Evolutionary conservation across 805 yeast species (phyloP), one percentile per base, ranked within the genome.

Genomic region (Starmerella sp.): DNA sequence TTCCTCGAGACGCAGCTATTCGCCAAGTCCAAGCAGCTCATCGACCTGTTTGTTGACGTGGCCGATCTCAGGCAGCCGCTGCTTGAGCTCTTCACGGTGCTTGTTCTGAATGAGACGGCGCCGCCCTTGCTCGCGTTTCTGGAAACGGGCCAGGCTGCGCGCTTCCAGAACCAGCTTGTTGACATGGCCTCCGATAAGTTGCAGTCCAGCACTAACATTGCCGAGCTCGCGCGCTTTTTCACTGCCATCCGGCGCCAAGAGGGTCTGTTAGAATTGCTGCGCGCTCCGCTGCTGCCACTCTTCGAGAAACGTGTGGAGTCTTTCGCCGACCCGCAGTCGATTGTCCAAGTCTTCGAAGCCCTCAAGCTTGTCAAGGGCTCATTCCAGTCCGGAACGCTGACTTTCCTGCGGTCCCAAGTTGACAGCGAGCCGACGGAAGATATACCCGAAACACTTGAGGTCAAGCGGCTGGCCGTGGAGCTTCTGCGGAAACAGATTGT

Each of bases 121-220:
- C 95, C 95, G 4, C 88, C 96, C 0, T 70, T 91, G 48, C 72
- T 91, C 41, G 85, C 97, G 0, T 87, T 87, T 65, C 70, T 91
- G 53, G 93, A 95, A 4, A 73, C 77, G n/a, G 73, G 75, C 17
- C 76, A 79, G 60, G 77, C 95, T 0, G 76, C 75, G 31, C 68
- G 79, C 4, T 73, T 91, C 32, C 71, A 86, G 9, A 72, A 75
- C n/a, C 75, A 83, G 1, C 66, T 91, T 32, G 76, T 81, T 0
- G 60, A 74, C 0, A 89, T 86, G 60, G 71, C 89, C 62, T 75
- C 77, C 32, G 79, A 77, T 58, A 72, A 78, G 31, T 54, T 63
- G n/a, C 62, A 53, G 37, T 45, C 59, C 2, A 57, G 48, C 36
- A 51, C 43, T 4, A 39, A 36, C 5, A 10, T 63, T 11, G 54